Evolutionary conservation across 1,139 yeast genomes (phyloP).

Genomic region (Lodderomyces metapsilosis): DNA sequence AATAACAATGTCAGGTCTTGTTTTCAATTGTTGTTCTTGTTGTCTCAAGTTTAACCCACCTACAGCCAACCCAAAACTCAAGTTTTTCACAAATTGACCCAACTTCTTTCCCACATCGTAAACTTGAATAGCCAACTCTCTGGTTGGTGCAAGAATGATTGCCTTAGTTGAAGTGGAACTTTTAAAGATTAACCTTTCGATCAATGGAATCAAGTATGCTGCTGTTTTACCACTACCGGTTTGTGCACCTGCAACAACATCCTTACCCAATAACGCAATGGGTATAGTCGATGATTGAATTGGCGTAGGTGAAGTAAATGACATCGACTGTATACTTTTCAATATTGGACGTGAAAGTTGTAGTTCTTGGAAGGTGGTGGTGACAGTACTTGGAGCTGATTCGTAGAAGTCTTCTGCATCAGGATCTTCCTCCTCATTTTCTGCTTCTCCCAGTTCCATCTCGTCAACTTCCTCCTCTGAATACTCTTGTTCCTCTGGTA

Average conservation of each 20-base stretch:
- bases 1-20: conserved; percentile 92
- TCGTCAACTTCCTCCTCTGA: conserved; percentile 24
- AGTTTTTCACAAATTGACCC: conserved; percentile 70
- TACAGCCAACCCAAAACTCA: conserved; percentile 88
- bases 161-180: conserved; percentile 92
- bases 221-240: conserved; percentile 99
- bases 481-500: conserved; percentile 29
- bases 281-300: conserved; percentile 95
- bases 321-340: conserved; percentile 76
- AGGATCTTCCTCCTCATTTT: conserved; percentile 25
- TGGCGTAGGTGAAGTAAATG: conserved; percentile 85
- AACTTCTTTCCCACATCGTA: conserved; percentile 88
- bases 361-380: conserved; percentile 58
- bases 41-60: conserved; percentile 95
- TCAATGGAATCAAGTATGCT: conserved; percentile 92
- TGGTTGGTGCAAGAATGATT: conserved; percentile 87
- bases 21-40: conserved; percentile 89
- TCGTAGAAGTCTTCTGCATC: conserved; percentile 56
- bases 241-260: conserved; percentile 98
- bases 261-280: conserved; percentile 87
- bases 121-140: conserved; percentile 97
- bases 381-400: conserved; percentile 36
- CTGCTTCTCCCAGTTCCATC: conserved; percentile 21
- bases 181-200: conserved; percentile 86
- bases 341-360: conserved; percentile 87